Evolutionary conservation across 371 early-diverging fungal species (phyloP), one percentile per base, ranked within the genome.

Genomic region (Rhizopus arrhizus): DNA sequence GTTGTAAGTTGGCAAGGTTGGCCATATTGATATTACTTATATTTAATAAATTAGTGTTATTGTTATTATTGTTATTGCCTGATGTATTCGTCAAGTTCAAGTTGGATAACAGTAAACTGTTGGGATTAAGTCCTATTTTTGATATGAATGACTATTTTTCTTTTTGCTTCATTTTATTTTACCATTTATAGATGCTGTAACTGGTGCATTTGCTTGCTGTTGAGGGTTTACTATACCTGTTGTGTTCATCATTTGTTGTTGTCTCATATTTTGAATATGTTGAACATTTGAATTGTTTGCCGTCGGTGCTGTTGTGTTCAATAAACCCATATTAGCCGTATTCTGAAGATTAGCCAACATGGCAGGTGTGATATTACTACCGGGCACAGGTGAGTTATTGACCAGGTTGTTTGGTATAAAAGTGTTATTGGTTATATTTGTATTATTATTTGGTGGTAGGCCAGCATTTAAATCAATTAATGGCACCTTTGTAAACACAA

Each of bases 401-500:
- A 13, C 6, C 40, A 38, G 8, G 5, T 38, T 38, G 13, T 38
- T 38, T 38, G 40, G 40, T 13, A 38, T 38, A 38, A 38, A 38
- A 13, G 13, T 13, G 56, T 59, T 53, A 50, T 60, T 11, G 5
- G 56, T 46, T 33, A 59, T 10, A 33, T 46, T 47, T 51, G 70
- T 34, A 61, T 60, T 8, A 40, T 31, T 35, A 54, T 43, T 51
- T 15, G 45, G 31, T 0, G 61, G 56, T 0, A 62, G 55, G 13
- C 59, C 45, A 0, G 59, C 47, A 33, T 69, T 78, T 31, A 84
- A 54, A 35, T 84, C 83, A 11, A 84, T 84, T 11, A 85, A 61
- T 0, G 80, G 77, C 3, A 73, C 71, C 38, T 75, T 69, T 3
- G 78, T 66, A 59, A 83, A 85, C 4, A 84, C 75, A 32, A 85